Percentiles rank a stretch among this genome's conserved stretches.
These are phyloP conservation scores for Phytophthora podocarpi DNA, from an alignment of 352 stramenopile species.

Conservation along the genomic window DNA sequence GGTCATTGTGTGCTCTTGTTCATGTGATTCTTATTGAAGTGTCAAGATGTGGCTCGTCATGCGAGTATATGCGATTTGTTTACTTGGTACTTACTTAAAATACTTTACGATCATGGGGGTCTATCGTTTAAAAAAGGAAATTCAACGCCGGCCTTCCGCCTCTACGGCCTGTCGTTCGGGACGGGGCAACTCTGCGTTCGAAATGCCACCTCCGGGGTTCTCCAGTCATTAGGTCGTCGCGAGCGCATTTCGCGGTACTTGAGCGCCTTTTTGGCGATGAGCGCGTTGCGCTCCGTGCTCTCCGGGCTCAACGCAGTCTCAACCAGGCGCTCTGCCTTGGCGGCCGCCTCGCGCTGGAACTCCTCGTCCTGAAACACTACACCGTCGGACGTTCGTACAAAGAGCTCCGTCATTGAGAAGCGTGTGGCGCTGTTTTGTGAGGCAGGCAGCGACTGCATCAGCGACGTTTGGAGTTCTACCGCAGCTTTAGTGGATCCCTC, in stretches of 20 bases:
- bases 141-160: not conserved
- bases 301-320: slow-evolving; percentile 33
- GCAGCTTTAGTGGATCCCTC: slow-evolving; percentile 25
- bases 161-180: not conserved
- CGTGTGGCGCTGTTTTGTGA: not conserved
- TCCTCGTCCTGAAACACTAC: slow-evolving; percentile 37
- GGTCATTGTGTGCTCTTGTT: not conserved
- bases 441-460: not conserved
- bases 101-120: slow-evolving; percentile 10
- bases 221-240: slow-evolving; percentile 18
- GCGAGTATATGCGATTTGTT: too few species aligned
- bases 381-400: slow-evolving; percentile 29
- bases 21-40: not conserved
- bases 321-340: slow-evolving; percentile 32
- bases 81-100: too few species aligned
- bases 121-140: slow-evolving; percentile 13
- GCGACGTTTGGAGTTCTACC: not conserved
- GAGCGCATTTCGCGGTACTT: slow-evolving; percentile 37
- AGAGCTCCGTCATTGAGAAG: slow-evolving; percentile 28
- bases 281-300: slow-evolving; percentile 36
- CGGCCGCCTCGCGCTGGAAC: slow-evolving; percentile 33
- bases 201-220: not conserved
- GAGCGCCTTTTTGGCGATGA: slow-evolving; percentile 41
- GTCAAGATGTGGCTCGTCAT: too few species aligned
- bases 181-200: slow-evolving; percentile 30